Conservation (phyloP, 768 basidiomycete species). For the Stropharia rugosoannulata region DNA sequence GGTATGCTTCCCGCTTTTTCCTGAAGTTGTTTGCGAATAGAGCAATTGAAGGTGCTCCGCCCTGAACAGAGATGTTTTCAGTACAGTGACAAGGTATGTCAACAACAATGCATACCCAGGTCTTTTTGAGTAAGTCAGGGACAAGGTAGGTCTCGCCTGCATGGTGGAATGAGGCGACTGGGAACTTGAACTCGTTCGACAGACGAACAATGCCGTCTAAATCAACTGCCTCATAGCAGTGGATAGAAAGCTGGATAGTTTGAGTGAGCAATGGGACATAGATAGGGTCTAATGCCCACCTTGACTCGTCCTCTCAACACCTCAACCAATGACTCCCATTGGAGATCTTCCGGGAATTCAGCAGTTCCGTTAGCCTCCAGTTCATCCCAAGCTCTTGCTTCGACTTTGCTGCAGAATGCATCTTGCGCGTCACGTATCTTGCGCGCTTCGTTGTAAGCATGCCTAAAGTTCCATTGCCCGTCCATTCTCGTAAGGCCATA, state of each 20-base stretch:
- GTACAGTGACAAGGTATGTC: background rate
- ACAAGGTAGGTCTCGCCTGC: conserved; percentile 82
- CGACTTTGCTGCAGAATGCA: conserved; percentile 54
- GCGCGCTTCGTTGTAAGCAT: conserved; percentile 69
- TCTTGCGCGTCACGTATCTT: conserved; percentile 70
- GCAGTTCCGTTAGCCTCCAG: conserved; percentile 21
- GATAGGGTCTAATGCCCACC: conserved; percentile 29
- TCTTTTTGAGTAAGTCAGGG: conserved; percentile 69
- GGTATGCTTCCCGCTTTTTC: conserved; percentile 55
- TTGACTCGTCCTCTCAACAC: conserved; percentile 74
- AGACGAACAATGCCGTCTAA: conserved; percentile 67
- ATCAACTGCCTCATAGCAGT: conserved; percentile 61
- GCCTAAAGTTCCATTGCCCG: conserved; percentile 63
- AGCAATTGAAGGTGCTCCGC: conserved; percentile 62
- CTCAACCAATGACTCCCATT: conserved; percentile 73
- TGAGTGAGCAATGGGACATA: background rate
- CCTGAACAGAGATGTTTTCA: conserved; percentile 22
- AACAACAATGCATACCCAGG: conserved; percentile 45
- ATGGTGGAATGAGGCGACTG: conserved; percentile 75
- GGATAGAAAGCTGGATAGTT: conserved; percentile 30
- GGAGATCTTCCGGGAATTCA: conserved; percentile 62
- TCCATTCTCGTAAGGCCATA: conserved; percentile 60
- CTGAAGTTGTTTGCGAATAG: conserved; percentile 67
- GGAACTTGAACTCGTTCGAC: conserved; percentile 81
- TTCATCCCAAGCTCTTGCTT: conserved; percentile 41